Evolutionary conservation across 2,329 filamentous ascomycete species (phyloP), one percentile per base, ranked within the genome.

Genomic region (Hypoxylon sp.): DNA sequence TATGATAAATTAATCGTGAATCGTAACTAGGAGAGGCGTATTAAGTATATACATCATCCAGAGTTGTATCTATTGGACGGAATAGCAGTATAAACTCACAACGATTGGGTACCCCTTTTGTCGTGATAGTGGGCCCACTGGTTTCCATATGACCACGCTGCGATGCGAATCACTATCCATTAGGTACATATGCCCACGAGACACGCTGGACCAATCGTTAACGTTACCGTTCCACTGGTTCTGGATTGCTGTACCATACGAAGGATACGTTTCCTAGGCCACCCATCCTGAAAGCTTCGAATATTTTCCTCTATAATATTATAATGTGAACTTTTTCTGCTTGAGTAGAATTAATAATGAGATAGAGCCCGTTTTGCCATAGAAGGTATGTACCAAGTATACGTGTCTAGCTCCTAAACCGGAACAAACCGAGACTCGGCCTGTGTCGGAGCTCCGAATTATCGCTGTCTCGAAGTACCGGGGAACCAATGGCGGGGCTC

Each of bases 391-490:
- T 10, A 35, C 10, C 13, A 13, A 11, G 20, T 17, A 42, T 42
- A 37, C 11, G 13, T 13, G 5, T 14, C 11, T 37, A 33, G n/a
- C 42, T 60, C 40, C 49, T 70, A 62, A 64, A 64, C 67, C 64
- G 63, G 64, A 70, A 70, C 59, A 70, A 70, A 27, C 57, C 64
- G 67, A 67, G 37, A 48, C 49, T 70, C 64, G 67, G 63, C 51
- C 55, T 66, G 33, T 22, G 37, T 70, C 64, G 61, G 64, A 68
- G 58, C 53, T 57, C 64, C 61, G 60, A 63, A 35, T 59, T 30
- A 17, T 8, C 30, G n/a, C 8, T 17, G 7, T n/a, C 10, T 54
- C 33, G 35, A 49, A 54, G 14, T 46, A 53, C 42, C 56, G 37
- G 33, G 56, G 56, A 46, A 51, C 66, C 68, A 70, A 70, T 68